Conservation (phyloP, 495 filamentous ascomycete genomes). For the Aspergillus nanangensis region DNA sequence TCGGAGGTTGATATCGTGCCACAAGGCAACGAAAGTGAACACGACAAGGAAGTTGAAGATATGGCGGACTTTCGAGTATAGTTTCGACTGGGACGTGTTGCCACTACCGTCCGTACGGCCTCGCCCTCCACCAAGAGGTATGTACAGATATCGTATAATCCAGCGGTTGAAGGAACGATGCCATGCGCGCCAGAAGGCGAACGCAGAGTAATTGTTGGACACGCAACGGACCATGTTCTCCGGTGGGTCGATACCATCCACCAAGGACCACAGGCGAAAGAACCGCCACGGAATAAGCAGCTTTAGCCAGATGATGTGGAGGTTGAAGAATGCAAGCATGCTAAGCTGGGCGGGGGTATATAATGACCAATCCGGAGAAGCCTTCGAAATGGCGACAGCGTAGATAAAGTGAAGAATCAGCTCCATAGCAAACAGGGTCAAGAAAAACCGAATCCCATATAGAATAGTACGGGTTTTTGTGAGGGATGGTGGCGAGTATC, state of each 20-base stretch:
- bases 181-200: slow-evolving; percentile 96
- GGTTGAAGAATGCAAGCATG: slow-evolving; percentile 93
- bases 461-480: slow-evolving; percentile 59
- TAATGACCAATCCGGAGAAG: slow-evolving; percentile 68
- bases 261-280: slow-evolving; percentile 89
- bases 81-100: slow-evolving; percentile 22
- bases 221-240: slow-evolving; percentile 99
- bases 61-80: slow-evolving; percentile 26
- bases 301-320: slow-evolving; percentile 98
- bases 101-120: slow-evolving; percentile 56
- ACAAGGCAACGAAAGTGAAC: slow-evolving; percentile 96
- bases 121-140: slow-evolving; percentile 74
- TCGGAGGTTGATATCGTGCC: slow-evolving; percentile 95
- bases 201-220: slow-evolving; percentile 85
- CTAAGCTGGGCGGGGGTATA: slow-evolving; percentile 87
- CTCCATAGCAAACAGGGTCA: slow-evolving; percentile 87
- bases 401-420: slow-evolving; percentile 91
- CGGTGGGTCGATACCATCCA: slow-evolving; percentile 89
- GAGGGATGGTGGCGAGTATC: slow-evolving; percentile 67
- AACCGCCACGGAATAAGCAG: slow-evolving; percentile 94
- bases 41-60: slow-evolving; percentile 74
- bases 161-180: slow-evolving; percentile 92
- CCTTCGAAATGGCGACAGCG: slow-evolving; percentile 86
- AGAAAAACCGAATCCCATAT: slow-evolving; percentile 80
- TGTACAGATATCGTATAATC: slow-evolving; percentile 90